phyloP scores from a whole-genome alignment of 2,329 filamentous ascomycete species.

The Colletotrichum tropicicola region DNA sequence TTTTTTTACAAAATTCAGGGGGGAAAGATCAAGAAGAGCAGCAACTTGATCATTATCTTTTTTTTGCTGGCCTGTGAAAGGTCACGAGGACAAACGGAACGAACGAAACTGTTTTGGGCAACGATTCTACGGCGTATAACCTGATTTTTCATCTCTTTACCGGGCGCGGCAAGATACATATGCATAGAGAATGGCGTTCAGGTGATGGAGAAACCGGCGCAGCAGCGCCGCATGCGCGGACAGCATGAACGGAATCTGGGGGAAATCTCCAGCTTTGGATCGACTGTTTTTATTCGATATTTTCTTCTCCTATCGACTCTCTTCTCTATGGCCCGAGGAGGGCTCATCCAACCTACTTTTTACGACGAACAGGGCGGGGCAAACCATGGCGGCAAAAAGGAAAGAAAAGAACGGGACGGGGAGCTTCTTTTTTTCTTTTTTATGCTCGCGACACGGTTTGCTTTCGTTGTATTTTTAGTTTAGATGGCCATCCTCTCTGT shows the following conservation, averaged over 20 bases:
- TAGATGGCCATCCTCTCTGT: constrained; percentile 9
- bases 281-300: not conserved
- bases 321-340: not conserved
- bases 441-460: not conserved
- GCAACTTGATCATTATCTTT: not conserved
- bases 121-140: constrained; percentile 4
- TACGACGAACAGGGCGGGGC: constrained; percentile 1
- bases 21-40: not conserved
- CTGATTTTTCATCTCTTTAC: not conserved
- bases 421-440: not conserved
- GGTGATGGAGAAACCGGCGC: not conserved
- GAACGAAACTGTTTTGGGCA: not conserved
- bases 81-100: not conserved
- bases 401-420: not conserved
- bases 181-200: constrained; percentile 28
- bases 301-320: no score
- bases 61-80: not conserved
- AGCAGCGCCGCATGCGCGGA: not conserved
- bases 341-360: not conserved
- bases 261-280: not conserved
- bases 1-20: not conserved
- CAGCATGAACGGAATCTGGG: not conserved
- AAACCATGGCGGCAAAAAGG: not conserved
- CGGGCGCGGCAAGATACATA: constrained; percentile 17
- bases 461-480: constrained; percentile 24